phyloP scores from a whole-genome alignment of 2,329 filamentous ascomycete species.

The Zymoseptoria brevis region DNA sequence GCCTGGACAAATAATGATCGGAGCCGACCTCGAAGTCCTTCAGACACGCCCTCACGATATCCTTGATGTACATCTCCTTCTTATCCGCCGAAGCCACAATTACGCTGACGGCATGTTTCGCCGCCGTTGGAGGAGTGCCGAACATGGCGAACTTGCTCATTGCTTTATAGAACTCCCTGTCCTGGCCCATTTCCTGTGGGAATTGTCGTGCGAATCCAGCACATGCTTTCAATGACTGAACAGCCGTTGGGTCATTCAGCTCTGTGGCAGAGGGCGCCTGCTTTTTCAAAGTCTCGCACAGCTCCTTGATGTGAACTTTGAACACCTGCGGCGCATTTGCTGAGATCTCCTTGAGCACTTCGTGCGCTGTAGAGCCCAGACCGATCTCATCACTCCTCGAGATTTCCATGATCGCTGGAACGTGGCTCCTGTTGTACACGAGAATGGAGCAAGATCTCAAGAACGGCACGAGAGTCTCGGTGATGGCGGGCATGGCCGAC shows the following conservation, averaged over 20 bases:
- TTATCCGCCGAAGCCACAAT: conserved; percentile 68
- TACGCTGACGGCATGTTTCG: conserved; percentile 91
- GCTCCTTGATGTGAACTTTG: conserved; percentile 82
- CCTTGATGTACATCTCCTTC: conserved; percentile 78
- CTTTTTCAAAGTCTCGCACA: conserved; percentile 77
- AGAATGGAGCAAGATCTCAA: conserved; percentile 77
- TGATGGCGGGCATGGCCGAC: conserved; percentile 49
- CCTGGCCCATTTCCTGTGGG: conserved; percentile 70
- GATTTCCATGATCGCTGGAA: conserved; percentile 80
- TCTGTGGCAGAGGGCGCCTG: conserved; percentile 65
- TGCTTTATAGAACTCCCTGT: conserved; percentile 72
- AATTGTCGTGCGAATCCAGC: conserved; percentile 84
- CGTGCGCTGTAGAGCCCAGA: conserved; percentile 71
- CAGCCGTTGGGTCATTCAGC: conserved; percentile 63
- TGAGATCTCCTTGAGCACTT: conserved; percentile 87
- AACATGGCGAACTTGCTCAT: conserved; percentile 76
- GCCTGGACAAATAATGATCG: conserved; percentile 64
- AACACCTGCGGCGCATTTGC: conserved; percentile 82
- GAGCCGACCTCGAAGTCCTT: conserved; percentile 66
- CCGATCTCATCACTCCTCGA: conserved; percentile 76
- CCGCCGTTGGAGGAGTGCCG: conserved; percentile 70
- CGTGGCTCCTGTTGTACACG: conserved; percentile 89
- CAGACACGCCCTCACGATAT: conserved; percentile 68
- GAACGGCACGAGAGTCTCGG: conserved; percentile 74
- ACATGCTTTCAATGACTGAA: conserved; percentile 88